Base-by-base conservation (phyloP, 1,284 basidiomycete genomes). In the Phellinidium pouzarii region DNA sequence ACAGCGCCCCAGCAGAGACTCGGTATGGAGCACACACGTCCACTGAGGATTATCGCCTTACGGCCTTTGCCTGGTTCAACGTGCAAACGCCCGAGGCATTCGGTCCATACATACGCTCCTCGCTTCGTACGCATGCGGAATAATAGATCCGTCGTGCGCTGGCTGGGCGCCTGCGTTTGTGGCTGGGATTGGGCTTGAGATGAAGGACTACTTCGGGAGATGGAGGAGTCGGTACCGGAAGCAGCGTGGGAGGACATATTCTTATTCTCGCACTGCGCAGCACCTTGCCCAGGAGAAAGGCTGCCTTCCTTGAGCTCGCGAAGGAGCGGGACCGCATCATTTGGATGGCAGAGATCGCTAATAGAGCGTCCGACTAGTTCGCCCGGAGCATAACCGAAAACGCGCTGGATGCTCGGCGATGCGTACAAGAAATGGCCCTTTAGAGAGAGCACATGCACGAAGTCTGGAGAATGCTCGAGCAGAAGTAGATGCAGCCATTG, bases 351-450 rank as follows among this genome's bases (percentile, higher is more conserved):
- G 55, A 92, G 73, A 65, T 93, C 84, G 44, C 80, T 72, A 58
- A 96, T 72, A 37, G 79, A 77, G 65, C 80, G 81, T 51, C 91
- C 91, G 23, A 93, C 75, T 53, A 97, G 79, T 58, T 95, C 91
- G 40, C 82, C 78, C 3, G 91, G 80, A 36, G 82, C 79, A 68
- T 91, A 93, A 27, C 91, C 91, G 23, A 94, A 75, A 9, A 90
- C 78, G 27, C 77, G 71, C 14, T 77, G 70, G 14, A 94, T 80
- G n/a, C 82, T 79, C 0, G 91, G 91, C 0, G 92, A 90, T 52
- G 92, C 89, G 65, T 96, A 98, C 48, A 94, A 79, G 70, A 97
- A 92, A 6, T 79, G 78, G n/a, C 94, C 94, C 64, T 96, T 96
- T 59, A 97, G 81, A 3, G 91, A 94, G 25, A 97, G 76, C 38